These are phyloP conservation scores for Aspergillus aculeatinus DNA, from an alignment of 2,329 filamentous ascomycete genomes.

Conservation along the genomic window DNA sequence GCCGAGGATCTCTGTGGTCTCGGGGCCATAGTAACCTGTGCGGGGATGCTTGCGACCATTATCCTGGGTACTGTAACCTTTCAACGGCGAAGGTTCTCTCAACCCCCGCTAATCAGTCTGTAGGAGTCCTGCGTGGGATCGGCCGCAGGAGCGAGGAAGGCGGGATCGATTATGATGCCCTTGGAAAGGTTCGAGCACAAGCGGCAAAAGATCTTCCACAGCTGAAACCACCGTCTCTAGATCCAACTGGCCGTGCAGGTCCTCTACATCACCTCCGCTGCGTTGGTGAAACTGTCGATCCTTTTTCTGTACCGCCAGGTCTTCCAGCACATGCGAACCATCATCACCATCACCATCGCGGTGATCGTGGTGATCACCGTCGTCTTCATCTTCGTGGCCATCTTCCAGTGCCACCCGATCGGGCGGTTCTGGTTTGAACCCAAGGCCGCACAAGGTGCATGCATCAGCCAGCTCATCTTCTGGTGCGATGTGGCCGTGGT, in stretches of 20 bases:
- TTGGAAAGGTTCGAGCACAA: neutral
- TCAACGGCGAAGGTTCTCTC: no score
- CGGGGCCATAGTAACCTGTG: no score
- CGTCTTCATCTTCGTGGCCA: neutral
- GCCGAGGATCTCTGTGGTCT: no score
- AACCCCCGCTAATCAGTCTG: no score
- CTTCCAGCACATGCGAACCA: neutral
- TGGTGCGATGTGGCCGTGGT: neutral
- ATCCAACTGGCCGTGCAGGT: neutral
- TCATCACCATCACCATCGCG: neutral
- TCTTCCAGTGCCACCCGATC: neutral
- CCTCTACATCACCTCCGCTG: neutral
- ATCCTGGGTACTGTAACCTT: no score
- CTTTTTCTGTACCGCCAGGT: neutral
- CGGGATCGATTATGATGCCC: neutral
- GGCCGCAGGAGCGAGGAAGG: no score
- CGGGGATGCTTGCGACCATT: no score
- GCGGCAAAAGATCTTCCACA: neutral
- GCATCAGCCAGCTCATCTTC: neutral
- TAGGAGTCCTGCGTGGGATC: no score
- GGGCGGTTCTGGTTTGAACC: neutral
- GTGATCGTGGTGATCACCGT: neutral
- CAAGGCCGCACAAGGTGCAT: no score
- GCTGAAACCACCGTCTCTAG: neutral
- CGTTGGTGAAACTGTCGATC: neutral